Evolutionary conservation across 2,329 filamentous ascomycete genomes (phyloP).

Genomic region (Esteya vermicola): DNA sequence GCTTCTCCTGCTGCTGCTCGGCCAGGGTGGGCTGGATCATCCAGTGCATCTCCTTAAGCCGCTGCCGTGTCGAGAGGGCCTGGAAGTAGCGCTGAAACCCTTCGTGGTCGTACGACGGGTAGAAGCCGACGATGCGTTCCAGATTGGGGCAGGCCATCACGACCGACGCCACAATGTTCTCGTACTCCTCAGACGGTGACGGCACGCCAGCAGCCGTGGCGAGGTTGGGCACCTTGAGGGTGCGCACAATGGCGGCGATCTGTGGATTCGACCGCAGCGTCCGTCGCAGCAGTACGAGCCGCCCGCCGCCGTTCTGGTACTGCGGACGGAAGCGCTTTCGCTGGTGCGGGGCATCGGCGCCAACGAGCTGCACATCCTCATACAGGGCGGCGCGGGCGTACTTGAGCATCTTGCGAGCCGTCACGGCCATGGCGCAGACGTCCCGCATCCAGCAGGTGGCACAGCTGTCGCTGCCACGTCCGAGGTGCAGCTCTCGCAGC

Average conservation of each 20-base stretch:
- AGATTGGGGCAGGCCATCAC: conserved; percentile 53
- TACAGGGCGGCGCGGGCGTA: conserved; percentile 39
- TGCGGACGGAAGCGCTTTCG: conserved; percentile 40
- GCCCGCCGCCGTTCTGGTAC: conserved; percentile 30
- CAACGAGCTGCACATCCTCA: conserved; percentile 42
- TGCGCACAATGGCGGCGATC: conserved; percentile 39
- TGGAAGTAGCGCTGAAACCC: conserved; percentile 40
- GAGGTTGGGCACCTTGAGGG: conserved; percentile 33
- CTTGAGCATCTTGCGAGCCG: conserved; percentile 36
- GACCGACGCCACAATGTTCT: conserved; percentile 43
- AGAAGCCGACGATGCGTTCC: conserved; percentile 40
- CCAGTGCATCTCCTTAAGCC: conserved; percentile 46
- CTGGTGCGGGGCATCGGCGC: conserved; percentile 33
- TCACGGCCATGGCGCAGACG: conserved; percentile 33
- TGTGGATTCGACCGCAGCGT: conserved; percentile 39
- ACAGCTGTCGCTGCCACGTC: conserved; percentile 34
- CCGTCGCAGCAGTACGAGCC: conserved; percentile 41
- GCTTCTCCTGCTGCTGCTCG: conserved; percentile 5
- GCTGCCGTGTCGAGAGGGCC: conserved; percentile 40
- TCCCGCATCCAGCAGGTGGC: conserved; percentile 54
- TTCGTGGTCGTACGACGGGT: conserved; percentile 38
- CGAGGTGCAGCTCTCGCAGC: conserved; percentile 37
- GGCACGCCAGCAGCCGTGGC: conserved; percentile 18
- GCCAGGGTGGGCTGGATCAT: conserved; percentile 28
- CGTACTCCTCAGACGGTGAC: conserved; percentile 32